Evolutionary conservation across 345 rosid species (phyloP), one percentile per base, ranked within the genome.

Genomic region (Eucalyptus microcorys): DNA sequence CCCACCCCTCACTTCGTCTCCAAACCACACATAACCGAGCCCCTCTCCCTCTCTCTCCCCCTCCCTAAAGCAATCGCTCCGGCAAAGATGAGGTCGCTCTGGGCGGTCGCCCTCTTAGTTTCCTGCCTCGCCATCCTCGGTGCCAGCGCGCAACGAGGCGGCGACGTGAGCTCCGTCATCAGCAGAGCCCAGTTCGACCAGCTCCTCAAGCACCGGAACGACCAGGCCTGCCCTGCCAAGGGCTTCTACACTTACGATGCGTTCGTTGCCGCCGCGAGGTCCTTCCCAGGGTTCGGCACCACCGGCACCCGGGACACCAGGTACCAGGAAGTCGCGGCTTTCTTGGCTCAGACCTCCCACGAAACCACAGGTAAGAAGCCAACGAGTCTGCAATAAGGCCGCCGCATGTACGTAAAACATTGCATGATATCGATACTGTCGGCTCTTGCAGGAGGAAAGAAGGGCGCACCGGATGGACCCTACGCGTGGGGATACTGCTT

Each of bases 291-390:
- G 17, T 95, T 95, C 19, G 96, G 92, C 9, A 92, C 93, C 53
- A 94, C 93, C 24, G 96, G 97, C 49, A 90, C 92, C 50, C 53
- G 43, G 17, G 43, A 68, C 85, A 80, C 94, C 3, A 91, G 94
- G 49, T 93, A 93, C 85, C 91, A 93, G n/a, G 96, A 95, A 86
- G 64, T 94, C 24, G 96, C 95, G 11, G 97, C 97, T 55, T 95
- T 95, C 90, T 91, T 95, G 57, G 96, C 93, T 87, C 97, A 95
- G 86, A 95, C 96, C 40, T 95, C 96, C 24, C 97, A 94, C 57
- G 95, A 95, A 91, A 95, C 97, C 37, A 94, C 95, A 88, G 96
- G 97, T 93, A 37, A 12, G 14, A 22, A 71, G 45, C 83, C 10
- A 37, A 19, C 21, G 7, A 37, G 27, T 10, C 22, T 24, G 83